Evolutionary conservation across 179 eudicot genomes (phyloP).

Genomic region (Silene noctiflora): DNA sequence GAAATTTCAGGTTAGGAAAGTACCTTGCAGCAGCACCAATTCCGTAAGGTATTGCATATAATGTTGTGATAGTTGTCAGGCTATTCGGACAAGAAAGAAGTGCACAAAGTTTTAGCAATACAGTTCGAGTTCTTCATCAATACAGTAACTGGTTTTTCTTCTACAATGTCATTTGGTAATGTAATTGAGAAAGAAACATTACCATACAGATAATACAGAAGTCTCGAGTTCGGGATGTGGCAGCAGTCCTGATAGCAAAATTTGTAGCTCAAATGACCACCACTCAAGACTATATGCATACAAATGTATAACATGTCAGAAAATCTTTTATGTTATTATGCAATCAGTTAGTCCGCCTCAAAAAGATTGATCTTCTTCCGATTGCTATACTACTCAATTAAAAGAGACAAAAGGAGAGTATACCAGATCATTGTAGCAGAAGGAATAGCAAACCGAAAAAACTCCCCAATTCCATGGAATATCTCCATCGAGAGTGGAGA

Average conservation of each 20-base stretch:
- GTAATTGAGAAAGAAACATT: conserved; percentile 17
- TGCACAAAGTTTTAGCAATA: not conserved
- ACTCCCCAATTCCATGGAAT: conserved; percentile 31
- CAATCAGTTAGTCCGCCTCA: not conserved
- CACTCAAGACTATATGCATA: conserved; percentile 53
- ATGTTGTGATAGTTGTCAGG: conserved; percentile 56
- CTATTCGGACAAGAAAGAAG: conserved; percentile 24
- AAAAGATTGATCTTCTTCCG: not conserved
- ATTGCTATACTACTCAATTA: no score
- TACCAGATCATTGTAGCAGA: conserved; percentile 50
- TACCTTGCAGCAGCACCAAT: conserved; percentile 80
- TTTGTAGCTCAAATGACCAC: conserved; percentile 79
- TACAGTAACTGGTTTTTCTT: not conserved
- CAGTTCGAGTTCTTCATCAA: not conserved
- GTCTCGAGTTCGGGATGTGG: conserved; percentile 66
- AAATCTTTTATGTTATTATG: no score
- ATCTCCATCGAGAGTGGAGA: conserved; percentile 33
- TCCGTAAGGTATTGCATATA: conserved; percentile 64
- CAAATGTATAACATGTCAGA: not conserved
- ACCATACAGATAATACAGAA: conserved; percentile 73
- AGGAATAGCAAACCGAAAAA: conserved; percentile 44
- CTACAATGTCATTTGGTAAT: not conserved
- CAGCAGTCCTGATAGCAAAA: conserved; percentile 62
- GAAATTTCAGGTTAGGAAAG: not conserved
- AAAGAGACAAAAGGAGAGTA: not conserved